phyloP scores from a whole-genome alignment of 2,329 filamentous ascomycete species.

The Claviceps maximensis region DNA sequence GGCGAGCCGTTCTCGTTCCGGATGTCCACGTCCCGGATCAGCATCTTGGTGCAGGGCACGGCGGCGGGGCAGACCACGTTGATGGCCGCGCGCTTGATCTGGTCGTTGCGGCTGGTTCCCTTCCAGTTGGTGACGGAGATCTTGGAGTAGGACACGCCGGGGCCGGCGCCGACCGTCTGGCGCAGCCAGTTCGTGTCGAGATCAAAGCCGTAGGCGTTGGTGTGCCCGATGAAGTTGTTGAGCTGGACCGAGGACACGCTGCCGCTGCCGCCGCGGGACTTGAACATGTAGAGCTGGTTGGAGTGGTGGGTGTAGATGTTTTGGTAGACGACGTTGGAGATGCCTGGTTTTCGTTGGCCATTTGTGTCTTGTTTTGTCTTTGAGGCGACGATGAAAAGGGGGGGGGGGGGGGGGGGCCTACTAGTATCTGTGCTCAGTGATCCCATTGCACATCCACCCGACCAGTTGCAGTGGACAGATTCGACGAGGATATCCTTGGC shows the following conservation, averaged over 20 bases:
- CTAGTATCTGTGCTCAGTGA: not conserved
- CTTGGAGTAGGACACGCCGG: not conserved
- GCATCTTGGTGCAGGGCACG: not conserved
- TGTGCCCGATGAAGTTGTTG: conserved; percentile 1
- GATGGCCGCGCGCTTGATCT: not conserved
- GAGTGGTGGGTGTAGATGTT: conserved; percentile 1
- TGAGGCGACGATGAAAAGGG: too few species aligned
- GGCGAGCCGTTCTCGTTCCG: not conserved
- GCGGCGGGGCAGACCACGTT: not conserved
- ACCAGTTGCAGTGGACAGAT: not conserved
- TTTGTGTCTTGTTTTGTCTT: not conserved
- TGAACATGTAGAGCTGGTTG: not conserved
- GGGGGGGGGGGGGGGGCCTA: too few species aligned
- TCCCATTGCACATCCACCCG: not conserved
- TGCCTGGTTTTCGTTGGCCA: not conserved
- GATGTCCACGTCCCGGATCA: not conserved
- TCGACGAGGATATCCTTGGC: not conserved
- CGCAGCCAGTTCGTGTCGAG: not conserved
- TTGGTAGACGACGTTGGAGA: not conserved
- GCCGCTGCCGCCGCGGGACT: not conserved
- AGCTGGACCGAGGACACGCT: not conserved
- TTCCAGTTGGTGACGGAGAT: not conserved
- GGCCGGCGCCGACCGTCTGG: not conserved
- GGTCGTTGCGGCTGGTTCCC: not conserved
- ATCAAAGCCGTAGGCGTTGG: not conserved